phyloP scores from a whole-genome alignment of 2,329 filamentous ascomycete species.

The Pestalotiopsis fici region DNA sequence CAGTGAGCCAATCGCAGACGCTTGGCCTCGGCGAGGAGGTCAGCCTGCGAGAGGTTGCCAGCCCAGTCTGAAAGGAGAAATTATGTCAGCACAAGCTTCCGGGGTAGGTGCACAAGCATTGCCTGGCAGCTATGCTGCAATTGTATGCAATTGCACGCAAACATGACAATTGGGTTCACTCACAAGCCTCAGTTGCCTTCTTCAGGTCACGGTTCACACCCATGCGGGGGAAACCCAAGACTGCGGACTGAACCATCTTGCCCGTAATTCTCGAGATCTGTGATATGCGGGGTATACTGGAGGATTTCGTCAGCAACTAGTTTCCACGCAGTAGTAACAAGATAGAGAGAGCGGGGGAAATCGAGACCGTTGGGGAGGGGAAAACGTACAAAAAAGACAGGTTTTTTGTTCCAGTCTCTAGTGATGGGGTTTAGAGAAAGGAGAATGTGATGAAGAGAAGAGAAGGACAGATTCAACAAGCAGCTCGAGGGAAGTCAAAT shows the following conservation, averaged over 20 bases:
- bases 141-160: background rate
- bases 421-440: background rate
- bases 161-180: constrained; percentile 28
- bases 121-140: background rate
- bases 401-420: constrained; percentile 25
- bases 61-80: constrained; percentile 64
- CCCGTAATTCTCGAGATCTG: constrained; percentile 27
- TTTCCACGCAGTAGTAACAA: background rate
- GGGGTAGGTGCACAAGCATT: background rate
- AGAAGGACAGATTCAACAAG: constrained; percentile 10
- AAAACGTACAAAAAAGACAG: constrained; percentile 24
- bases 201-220: constrained; percentile 98
- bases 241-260: constrained; percentile 68
- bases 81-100: constrained; percentile 13
- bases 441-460: constrained; percentile 12
- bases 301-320: background rate
- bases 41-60: constrained; percentile 89
- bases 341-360: background rate
- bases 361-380: background rate
- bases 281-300: constrained; percentile 11
- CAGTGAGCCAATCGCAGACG: constrained; percentile 94
- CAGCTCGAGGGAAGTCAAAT: constrained; percentile 9
- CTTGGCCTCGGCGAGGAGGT: constrained; percentile 94
- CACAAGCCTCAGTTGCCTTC: constrained; percentile 97
- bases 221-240: constrained; percentile 99